Conservation (phyloP, 192 early-diverging fungal genomes). For the Mortierella antarctica region DNA sequence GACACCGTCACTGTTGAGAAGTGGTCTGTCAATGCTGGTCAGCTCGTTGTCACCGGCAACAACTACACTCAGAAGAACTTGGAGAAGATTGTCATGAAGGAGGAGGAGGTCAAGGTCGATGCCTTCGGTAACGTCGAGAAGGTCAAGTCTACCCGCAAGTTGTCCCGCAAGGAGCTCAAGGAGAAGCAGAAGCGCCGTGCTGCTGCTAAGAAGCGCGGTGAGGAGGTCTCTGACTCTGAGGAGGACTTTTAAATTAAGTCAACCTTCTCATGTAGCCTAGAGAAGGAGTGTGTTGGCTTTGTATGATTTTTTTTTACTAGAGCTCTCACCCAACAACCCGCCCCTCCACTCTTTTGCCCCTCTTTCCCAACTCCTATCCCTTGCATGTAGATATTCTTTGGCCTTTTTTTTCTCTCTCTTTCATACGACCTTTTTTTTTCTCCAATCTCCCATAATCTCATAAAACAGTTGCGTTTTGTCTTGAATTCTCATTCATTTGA, state of each 20-base stretch:
- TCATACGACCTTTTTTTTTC: constrained; percentile 8
- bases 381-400: constrained; percentile 2
- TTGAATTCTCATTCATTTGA: no score
- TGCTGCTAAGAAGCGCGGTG: constrained; percentile 67
- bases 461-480: no score
- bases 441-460: background rate
- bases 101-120: constrained; percentile 65
- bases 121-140: constrained; percentile 83
- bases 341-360: background rate
- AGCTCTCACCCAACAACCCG: background rate
- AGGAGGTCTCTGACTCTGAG: constrained; percentile 61
- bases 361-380: background rate
- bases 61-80: constrained; percentile 63
- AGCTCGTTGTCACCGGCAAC: constrained; percentile 59
- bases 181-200: constrained; percentile 70
- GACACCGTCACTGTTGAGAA: constrained; percentile 76
- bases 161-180: constrained; percentile 63
- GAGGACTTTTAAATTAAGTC: constrained; percentile 53
- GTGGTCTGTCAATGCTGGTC: constrained; percentile 79
- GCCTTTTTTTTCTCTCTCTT: constrained; percentile 7
- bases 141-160: constrained; percentile 71
- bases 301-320: background rate
- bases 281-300: background rate
- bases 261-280: background rate
- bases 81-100: constrained; percentile 59